Base-by-base conservation (phyloP, 169 alveolate genomes). In the Babesia caballi region DNA sequence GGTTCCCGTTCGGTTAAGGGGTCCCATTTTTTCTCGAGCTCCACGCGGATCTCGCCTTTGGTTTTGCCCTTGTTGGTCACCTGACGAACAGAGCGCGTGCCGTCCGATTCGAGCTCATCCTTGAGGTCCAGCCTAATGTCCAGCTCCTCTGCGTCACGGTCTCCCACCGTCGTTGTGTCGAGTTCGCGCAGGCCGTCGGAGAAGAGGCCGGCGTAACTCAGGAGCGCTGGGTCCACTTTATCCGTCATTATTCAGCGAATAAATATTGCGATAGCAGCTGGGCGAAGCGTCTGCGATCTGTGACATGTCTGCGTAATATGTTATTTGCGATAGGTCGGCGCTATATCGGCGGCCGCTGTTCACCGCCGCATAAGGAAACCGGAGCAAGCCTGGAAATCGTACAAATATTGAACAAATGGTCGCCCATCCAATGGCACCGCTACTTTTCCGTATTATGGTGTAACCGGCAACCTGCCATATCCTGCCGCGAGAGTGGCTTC, bases 1-100 rank as follows among this genome's bases (percentile, higher is more conserved):
- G 58, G 66, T 40, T 78, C 86, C 2, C 60, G 49, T 42, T 78
- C 86, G 6, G 53, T 75, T 9, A 75, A 57, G 11, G 67, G 59
- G 38, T 52, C 44, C 85, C 85, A 75, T 27, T 65, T 36, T 50
- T 50, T 36, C 60, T 54, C 78, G 2, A 61, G 15, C 42, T 75
- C 78, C 23, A 50, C 46, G 11, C 32, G 23, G 6, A 63, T 5
- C 11, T 63, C 52, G 17, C 73, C 60, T 4, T 49, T 46, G 15
- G 60, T 44, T 63, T 44, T 63, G 6, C 33, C 60, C 30, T 44
- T 47, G 12, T 63, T 23, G 3, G 61, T 8, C 2, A 38, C 44
- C 14, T 12, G 44, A 12, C 14, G n/a, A 11, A 17, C 7, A 11
- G 44, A 38, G n/a, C 7, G 14, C 14, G 44, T 17, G 7, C 14